A percentile compares a stretch with the other conserved stretches of the same genome.
Conservation (phyloP, 2,329 filamentous ascomycete genomes). For the Colletotrichum gigasporum region DNA sequence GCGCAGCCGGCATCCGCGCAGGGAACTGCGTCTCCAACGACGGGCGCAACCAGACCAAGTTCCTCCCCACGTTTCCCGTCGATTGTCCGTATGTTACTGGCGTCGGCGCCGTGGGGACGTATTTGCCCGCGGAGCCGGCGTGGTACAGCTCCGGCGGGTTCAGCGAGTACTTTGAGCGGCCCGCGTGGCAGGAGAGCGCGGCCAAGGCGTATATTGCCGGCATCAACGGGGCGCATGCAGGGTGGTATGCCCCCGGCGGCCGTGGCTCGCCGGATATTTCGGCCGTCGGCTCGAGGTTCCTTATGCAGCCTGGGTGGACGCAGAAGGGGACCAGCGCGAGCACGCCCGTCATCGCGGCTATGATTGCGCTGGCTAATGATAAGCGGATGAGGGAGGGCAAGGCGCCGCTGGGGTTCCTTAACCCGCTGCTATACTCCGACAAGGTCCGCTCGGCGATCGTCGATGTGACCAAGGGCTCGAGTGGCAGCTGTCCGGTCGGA, state of each 20-base stretch:
- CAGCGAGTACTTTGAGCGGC: constrained; percentile 54
- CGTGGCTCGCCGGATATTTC: constrained; percentile 57
- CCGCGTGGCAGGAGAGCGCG: constrained; percentile 49
- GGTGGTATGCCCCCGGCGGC: constrained; percentile 52
- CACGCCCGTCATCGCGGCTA: constrained; percentile 50
- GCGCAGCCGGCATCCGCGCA: constrained; percentile 28
- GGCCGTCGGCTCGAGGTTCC: constrained; percentile 63
- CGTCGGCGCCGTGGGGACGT: constrained; percentile 39
- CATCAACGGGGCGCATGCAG: constrained; percentile 53
- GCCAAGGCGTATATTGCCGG: constrained; percentile 49
- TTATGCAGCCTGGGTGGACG: constrained; percentile 37
- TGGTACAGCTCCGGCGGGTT: constrained; percentile 53
- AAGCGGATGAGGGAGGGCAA: constrained; percentile 46
- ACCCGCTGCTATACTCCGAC: constrained; percentile 49
- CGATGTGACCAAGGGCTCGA: neutral
- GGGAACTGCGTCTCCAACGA: constrained; percentile 60
- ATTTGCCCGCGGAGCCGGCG: constrained; percentile 47
- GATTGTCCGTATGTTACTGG: constrained; percentile 46
- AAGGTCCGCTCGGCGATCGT: constrained; percentile 3
- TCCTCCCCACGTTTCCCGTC: constrained; percentile 63
- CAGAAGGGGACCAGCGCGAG: constrained; percentile 45
- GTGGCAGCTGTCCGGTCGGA: neutral
- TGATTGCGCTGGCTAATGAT: constrained; percentile 54
- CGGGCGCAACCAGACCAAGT: constrained; percentile 62
- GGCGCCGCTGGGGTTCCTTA: constrained; percentile 53